Evolutionary conservation across 768 basidiomycete genomes (phyloP), one percentile per base, ranked within the genome.

Genomic region (Dictyophora rubrovolvata): DNA sequence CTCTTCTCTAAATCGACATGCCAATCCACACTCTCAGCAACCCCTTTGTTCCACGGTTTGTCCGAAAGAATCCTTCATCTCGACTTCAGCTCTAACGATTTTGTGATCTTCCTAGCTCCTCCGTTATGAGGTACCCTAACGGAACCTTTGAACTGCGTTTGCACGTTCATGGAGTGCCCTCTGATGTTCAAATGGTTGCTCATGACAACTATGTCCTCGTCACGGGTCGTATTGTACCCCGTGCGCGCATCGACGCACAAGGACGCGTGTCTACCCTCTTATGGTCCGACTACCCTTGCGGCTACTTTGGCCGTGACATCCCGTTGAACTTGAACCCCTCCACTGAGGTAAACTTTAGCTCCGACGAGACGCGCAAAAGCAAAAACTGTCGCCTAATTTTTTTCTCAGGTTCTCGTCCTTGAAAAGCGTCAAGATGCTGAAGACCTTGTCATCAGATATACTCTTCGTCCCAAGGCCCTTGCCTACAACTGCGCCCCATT

Each of bases 1-100:
- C 42, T 42, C 12, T n/a, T 42, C 42, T 4, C 11, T 12, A 12
- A 42, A 12, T n/a, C 42, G n/a, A 42, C 42, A 57, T 57, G 56
- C 28, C 28, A 2, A 48, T 48, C 47, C 47, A 48, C 56, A 57
- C 56, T 48, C 33, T 28, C 23, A 21, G 28, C 20, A 57, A 57
- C 48, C 56, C 56, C 10, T 57, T 57, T 33, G 47, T 57, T 50
- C 56, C 56, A 21, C 28, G 49, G 56, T 57, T 22, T 17, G 56
- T 46, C 21, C 10, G 17, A 28, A 12, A 34, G 17, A 1, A 1
- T 14, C 5, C 36, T 5, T 16, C 18, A 42, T 50, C 21, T 21
- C 18, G 23, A 48, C n/a, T 16, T 14, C 23, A 48, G 16, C 2
- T 46, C 8, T 21, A 22, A 57, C 6, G 6, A 22, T 48, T 14